phyloP scores from a whole-genome alignment of 441 rosid genomes.

The Pelargonium exstipulatum region DNA sequence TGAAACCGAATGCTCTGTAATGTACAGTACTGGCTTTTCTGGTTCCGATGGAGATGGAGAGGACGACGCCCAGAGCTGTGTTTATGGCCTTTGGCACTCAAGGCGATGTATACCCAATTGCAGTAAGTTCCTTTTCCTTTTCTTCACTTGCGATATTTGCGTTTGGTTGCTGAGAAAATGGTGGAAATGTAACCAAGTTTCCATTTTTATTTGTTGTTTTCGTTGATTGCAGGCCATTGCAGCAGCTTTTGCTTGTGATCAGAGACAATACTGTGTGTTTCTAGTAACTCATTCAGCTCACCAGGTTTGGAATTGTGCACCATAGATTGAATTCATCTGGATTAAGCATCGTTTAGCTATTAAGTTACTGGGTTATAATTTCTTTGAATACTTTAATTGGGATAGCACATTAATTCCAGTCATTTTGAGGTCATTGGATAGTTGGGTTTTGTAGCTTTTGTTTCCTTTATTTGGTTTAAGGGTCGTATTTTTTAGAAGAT shows the following conservation, averaged over 20 bases:
- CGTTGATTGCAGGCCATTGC: slow-evolving; percentile 55
- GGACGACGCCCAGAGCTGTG: slow-evolving; percentile 44
- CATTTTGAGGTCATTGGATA: background rate
- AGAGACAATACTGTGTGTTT: slow-evolving; percentile 45
- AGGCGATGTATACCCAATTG: slow-evolving; percentile 78
- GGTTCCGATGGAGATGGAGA: slow-evolving; percentile 23
- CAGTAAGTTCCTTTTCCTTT: slow-evolving; percentile 34
- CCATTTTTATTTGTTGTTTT: background rate
- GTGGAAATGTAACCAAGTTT: background rate
- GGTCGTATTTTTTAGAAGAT: background rate
- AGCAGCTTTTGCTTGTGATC: slow-evolving; percentile 62
- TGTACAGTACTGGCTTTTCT: background rate
- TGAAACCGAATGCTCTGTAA: background rate
- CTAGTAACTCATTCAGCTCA: slow-evolving; percentile 71
- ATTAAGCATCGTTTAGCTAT: background rate
- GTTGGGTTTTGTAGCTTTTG: background rate
- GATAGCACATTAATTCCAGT: background rate
- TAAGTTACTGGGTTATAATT: background rate
- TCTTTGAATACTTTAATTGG: background rate
- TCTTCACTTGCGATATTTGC: background rate
- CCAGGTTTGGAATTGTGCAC: slow-evolving; percentile 35
- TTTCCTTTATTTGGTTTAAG: background rate
- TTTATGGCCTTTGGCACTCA: slow-evolving; percentile 93
- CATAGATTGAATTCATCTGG: background rate
- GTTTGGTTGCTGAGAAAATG: slow-evolving; percentile 10